Base-by-base conservation (phyloP, 1,284 basidiomycete genomes). In the Ceratobasidium theobromae region DNA sequence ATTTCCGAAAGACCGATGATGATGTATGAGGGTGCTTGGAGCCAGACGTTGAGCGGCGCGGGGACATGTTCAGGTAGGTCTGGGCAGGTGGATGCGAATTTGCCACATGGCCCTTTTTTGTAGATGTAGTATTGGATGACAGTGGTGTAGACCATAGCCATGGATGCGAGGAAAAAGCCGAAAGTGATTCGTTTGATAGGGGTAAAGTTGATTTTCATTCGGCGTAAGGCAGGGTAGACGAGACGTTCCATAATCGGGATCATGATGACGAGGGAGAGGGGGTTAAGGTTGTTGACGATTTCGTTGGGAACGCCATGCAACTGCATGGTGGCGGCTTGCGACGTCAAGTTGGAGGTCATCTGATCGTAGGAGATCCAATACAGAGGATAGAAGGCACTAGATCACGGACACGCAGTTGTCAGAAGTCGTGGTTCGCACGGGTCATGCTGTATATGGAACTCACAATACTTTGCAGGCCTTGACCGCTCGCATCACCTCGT, bases 391-490 rank as follows among this genome's bases (percentile, higher is more conserved):
- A 46, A 53, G 38, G 60, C 25, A 62, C 45, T 51, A 23, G 43
- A 23, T 18, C 46, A 53, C 41, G 9, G 49, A 41, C 11, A 18
- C n/a, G 57, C 66, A 8, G 85, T 65, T 67, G 57, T 69, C 60
- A 25, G 66, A 57, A 55, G 71, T 53, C 52, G n/a, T 40, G 45
- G 33, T 54, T 2, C 46, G 33, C 25, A 32, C 18, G 12, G 12
- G 32, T 30, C 16, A 28, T n/a, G 46, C 88, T 89, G 78, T 76
- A 84, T 74, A 75, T 67, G 0, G 88, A 83, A 88, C 93, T 49
- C 81, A 74, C 77, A 95, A 95, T 66, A 95, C 91, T 45, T 78
- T 76, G 77, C 93, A 95, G 8, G 93, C 93, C 75, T 91, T 91
- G 76, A 93, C 77, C 1, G 89, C 91, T 72, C 91, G 84, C 66